Percentiles rank a stretch among this genome's conserved stretches.
phyloP scores from a whole-genome alignment of 176 grass and related monocot genomes.

The Carex kokanica region DNA sequence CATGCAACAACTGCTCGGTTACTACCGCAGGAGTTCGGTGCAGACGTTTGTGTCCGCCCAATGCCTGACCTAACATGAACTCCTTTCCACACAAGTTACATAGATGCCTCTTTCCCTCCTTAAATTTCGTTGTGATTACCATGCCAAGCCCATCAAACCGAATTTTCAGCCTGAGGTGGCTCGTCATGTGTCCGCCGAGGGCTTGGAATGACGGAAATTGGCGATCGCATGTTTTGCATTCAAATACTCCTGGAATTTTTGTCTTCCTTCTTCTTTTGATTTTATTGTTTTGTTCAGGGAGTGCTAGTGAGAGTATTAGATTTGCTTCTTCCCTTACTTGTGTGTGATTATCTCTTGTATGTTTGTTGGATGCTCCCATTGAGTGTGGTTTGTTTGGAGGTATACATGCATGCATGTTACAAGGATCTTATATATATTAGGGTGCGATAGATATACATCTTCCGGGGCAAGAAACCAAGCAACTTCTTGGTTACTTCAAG shows the following conservation, averaged over 20 bases:
- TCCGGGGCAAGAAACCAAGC: neutral
- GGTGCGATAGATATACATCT: neutral
- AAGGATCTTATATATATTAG: neutral
- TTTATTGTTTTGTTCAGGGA: neutral
- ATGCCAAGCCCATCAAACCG: conserved; percentile 34
- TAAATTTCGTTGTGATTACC: neutral
- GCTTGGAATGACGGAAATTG: conserved; percentile 88
- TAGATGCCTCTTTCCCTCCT: conserved; percentile 54
- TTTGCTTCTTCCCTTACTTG: neutral
- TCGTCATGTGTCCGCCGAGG: conserved; percentile 82
- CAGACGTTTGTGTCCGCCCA: conserved; percentile 82
- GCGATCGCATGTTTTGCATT: conserved; percentile 93
- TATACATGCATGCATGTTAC: neutral
- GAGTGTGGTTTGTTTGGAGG: neutral
- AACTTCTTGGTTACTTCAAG: conserved; percentile 11
- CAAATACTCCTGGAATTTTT: conserved; percentile 44
- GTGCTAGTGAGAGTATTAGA: conserved; percentile 16
- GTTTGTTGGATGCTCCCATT: conserved; percentile 8
- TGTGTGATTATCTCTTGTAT: too few relatives aligned
- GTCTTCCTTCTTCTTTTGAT: neutral
- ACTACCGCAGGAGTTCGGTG: conserved; percentile 42
- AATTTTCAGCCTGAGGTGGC: conserved; percentile 57
- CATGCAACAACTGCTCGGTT: neutral
- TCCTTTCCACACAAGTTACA: conserved; percentile 73
- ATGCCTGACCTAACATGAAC: conserved; percentile 79